These are phyloP conservation scores for Ophiocordyceps unilateralis DNA, from an alignment of 2,329 filamentous ascomycete species.

Conservation along the genomic window DNA sequence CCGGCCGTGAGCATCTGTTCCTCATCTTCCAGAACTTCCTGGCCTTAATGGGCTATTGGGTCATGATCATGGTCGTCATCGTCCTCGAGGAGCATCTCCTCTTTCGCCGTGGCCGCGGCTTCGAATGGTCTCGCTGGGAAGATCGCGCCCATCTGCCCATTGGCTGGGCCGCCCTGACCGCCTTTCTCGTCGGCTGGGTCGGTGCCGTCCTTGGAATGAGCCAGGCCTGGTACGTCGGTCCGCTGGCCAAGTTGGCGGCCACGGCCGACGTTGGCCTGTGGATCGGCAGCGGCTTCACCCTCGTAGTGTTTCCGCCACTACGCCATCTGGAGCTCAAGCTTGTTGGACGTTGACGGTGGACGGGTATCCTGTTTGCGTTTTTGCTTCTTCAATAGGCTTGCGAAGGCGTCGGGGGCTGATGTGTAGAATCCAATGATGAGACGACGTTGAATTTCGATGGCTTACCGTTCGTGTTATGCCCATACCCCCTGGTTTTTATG, in stretches of 20 bases:
- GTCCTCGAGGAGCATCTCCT: conserved; percentile 25
- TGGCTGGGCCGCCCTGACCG: conserved; percentile 24
- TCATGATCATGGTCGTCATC: conserved; percentile 31
- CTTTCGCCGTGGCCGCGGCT: conserved; percentile 22
- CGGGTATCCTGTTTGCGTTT: too few relatives aligned
- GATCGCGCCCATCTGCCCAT: conserved; percentile 24
- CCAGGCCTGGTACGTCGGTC: conserved; percentile 40
- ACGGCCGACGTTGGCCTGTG: conserved; percentile 29
- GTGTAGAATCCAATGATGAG: background rate
- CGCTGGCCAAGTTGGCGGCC: conserved; percentile 35
- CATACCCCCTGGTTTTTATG: background rate
- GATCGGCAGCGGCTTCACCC: conserved; percentile 49
- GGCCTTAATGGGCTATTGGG: conserved; percentile 37
- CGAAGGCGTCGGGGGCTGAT: background rate
- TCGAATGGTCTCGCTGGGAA: conserved; percentile 28
- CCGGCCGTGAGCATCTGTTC: conserved; percentile 35
- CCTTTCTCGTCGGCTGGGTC: conserved; percentile 26
- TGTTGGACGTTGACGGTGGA: conserved; percentile 8
- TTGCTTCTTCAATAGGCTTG: background rate
- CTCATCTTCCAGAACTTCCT: conserved; percentile 35
- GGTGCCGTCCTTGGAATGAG: conserved; percentile 40
- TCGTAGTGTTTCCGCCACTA: conserved; percentile 19
- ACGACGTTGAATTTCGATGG: background rate
- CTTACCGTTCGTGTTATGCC: background rate
- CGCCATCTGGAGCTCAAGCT: conserved; percentile 12